Base-by-base conservation (phyloP, 179 eudicot genomes). In the Carnegiea gigantea region DNA sequence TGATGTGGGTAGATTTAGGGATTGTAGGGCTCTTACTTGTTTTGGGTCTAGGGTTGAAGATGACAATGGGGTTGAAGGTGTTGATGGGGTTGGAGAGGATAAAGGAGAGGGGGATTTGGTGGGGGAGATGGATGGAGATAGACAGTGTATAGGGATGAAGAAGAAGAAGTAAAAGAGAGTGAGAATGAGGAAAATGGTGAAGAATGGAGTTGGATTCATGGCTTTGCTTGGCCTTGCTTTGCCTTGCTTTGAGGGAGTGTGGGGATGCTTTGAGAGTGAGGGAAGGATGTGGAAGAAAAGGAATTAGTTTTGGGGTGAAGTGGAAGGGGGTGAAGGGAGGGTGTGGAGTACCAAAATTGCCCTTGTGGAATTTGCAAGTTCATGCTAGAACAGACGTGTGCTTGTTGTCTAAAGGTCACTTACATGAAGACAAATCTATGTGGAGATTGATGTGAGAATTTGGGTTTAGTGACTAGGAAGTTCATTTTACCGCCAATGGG, bases 21-120 rank as follows among this genome's bases (percentile, higher is more conserved):
- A 91, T 77, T 91, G 88, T 79, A 96, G 93, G 75, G 99, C 96
- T 82, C 77, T 84, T 18, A 92, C 70, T 68, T 95, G 98, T 72
- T 89, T 92, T 1, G 97, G 99, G 90, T 94, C 95, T 3, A 95
- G 98, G 1, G 93, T 79, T 64, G 92, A 77, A 1, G 86, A 8
- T 28, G 91, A 57, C 12, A 85, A 48, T 18, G 84, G 49, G 11
- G 90, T 21, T 20, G 80, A 6, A 0, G 87, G 23, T 51, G 30
- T 75, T 85, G 60, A 77, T 85, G 68, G 80, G 78, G 75, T 62
- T 33, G 57, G 79, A 77, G 36, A 70, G 17, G 81, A 38, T 26
- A 12, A 79, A 18, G 65, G 49, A n/a, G 78, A 48, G 73, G 80
- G 51, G 11, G 75, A 18, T 14, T 65, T 43, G 43, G 26, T 49